Base-by-base conservation (phyloP, 2,329 filamentous ascomycete genomes). In the Apiospora hydei region DNA sequence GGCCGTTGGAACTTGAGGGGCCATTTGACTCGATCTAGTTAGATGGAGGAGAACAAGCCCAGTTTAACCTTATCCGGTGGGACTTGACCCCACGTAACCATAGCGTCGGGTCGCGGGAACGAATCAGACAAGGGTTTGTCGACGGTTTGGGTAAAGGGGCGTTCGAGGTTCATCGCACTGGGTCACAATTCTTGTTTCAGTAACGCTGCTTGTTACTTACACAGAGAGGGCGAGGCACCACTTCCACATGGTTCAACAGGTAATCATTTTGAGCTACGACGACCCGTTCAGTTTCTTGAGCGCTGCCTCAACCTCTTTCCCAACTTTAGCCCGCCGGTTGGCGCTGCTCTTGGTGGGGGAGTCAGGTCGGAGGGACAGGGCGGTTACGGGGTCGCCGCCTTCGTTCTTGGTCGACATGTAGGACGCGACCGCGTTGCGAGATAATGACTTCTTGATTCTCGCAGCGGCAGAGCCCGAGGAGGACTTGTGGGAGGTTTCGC, bases 51-150 rank as follows among this genome's bases (percentile, higher is more conserved):
- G 14, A 53, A 53, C 51, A 11, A 13, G 6, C 5, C 24, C 14
- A 30, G 51, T 13, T 30, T 53, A 53, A 53, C 51, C 24, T 53
- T 53, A 26, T 53, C 51, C 24, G 51, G 51, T 53, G 51, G 51
- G 51, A 14, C 3, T 51, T 16, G 4, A 18, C 24, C 51, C 51
- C 51, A 53, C 51, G 51, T 5, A 5, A 11, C 51, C 51, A 18
- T 7, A 26, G 51, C 51, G 13, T 13, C 51, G 24, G 51, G 49
- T 13, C 24, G 51, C 18, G 24, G 51, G 11, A 53, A 24, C 51
- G 24, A 30, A 53, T 30, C 13, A 53, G 24, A 30, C 13, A 53
- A 7, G 24, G 24, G 24, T 18, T 4, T 8, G 3, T 53, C 13
- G 51, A 30, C 51, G 13, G 24, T 53, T 53, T 53, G 21, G 8